Percentiles rank a stretch among this genome's conserved stretches.
phyloP scores from a whole-genome alignment of 257 asterid genomes.

The Echium plantagineum region DNA sequence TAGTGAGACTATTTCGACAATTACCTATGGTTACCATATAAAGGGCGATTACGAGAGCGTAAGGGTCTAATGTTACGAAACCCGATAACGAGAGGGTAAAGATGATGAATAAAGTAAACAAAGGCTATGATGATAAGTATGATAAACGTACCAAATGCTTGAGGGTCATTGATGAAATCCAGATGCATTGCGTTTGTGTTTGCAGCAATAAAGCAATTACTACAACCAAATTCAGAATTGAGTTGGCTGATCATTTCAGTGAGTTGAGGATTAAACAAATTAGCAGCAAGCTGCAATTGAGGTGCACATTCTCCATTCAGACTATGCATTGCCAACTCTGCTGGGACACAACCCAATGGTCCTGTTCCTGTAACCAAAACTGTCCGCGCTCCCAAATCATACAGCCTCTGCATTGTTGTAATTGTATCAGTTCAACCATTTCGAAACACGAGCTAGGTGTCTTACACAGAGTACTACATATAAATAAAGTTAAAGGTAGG shows the following conservation, averaged over 20 bases:
- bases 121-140: too few relatives aligned
- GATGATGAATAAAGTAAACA: too few relatives aligned
- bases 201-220: slow-evolving; percentile 39
- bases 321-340: slow-evolving; percentile 52
- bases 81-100: too few relatives aligned
- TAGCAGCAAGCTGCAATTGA: slow-evolving; percentile 54
- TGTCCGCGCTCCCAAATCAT: slow-evolving; percentile 44
- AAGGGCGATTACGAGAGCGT: too few relatives aligned
- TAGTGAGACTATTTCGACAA: too few relatives aligned
- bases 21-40: too few relatives aligned
- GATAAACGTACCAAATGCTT: slow-evolving; percentile 33
- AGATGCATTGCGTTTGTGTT: slow-evolving; percentile 35
- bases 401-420: slow-evolving; percentile 26
- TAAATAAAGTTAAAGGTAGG: too few relatives aligned
- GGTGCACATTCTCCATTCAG: slow-evolving; percentile 48
- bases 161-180: slow-evolving; percentile 45
- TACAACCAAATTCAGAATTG: slow-evolving; percentile 26
- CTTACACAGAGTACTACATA: too few relatives aligned
- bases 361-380: slow-evolving; percentile 72
- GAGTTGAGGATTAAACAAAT: slow-evolving; percentile 58
- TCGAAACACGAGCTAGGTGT: too few relatives aligned
- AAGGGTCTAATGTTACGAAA: too few relatives aligned
- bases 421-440: too few relatives aligned
- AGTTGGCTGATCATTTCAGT: slow-evolving; percentile 28
- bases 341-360: slow-evolving; percentile 76